Evolutionary conservation across 208 protist genomes (phyloP).

Genomic region (Leptomonas seymouri): DNA sequence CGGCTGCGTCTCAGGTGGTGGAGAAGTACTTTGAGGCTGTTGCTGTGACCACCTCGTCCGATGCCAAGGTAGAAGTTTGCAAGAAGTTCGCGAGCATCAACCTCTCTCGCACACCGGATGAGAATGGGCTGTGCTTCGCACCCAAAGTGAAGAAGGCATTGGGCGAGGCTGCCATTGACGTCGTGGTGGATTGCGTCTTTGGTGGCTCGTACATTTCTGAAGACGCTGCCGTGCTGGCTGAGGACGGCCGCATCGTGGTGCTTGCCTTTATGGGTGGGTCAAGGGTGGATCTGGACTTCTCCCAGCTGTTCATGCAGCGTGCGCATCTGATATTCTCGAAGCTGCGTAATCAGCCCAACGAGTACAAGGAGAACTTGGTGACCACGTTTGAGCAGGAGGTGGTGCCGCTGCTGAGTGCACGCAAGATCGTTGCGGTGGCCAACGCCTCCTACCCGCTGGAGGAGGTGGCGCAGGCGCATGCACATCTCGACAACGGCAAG

Average conservation of each 20-base stretch:
- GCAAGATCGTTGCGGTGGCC: conserved; percentile 61
- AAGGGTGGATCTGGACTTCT: conserved; percentile 53
- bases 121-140: conserved; percentile 64
- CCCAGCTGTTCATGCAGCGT: conserved; percentile 64
- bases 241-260: conserved; percentile 74
- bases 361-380: conserved; percentile 71
- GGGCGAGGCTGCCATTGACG: conserved; percentile 54
- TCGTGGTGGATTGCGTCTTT: conserved; percentile 81
- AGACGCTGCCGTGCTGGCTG: conserved; percentile 54
- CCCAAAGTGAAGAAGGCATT: conserved; percentile 59
- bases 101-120: conserved; percentile 67
- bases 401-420: conserved; percentile 55
- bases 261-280: conserved; percentile 69
- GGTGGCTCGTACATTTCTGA: conserved; percentile 77
- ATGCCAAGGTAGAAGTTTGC: conserved; percentile 74
- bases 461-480: conserved; percentile 69
- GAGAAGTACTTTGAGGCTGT: conserved; percentile 79
- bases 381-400: conserved; percentile 57
- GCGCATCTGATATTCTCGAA: conserved; percentile 74
- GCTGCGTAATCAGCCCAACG: conserved; percentile 54
- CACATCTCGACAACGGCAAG: conserved; percentile 52
- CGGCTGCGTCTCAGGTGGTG: conserved; percentile 77
- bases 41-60: conserved; percentile 66
- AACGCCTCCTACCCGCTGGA: conserved; percentile 67
- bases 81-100: conserved; percentile 59